Percentiles rank a stretch among this genome's conserved stretches.
These are phyloP conservation scores for Lentinula sp. DNA, from an alignment of 768 basidiomycete species.

Conservation along the genomic window DNA sequence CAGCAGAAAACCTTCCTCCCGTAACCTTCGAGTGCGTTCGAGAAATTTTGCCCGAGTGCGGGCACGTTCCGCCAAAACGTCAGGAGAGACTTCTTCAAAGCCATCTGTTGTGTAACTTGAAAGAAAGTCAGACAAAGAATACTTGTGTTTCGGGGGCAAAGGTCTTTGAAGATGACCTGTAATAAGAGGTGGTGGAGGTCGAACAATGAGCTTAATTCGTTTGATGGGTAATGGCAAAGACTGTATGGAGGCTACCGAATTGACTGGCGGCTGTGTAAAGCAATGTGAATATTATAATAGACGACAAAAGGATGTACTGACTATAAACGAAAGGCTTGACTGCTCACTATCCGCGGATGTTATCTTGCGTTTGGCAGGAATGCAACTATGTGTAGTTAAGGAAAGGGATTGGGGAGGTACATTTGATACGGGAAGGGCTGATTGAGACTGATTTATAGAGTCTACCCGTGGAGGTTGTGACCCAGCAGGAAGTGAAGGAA, in stretches of 20 bases:
- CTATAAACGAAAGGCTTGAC: background rate
- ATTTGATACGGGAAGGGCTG: background rate
- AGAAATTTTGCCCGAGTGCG: conserved; percentile 36
- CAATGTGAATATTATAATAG: background rate
- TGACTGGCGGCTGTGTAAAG: background rate
- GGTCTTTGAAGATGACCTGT: conserved; percentile 70
- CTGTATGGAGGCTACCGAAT: background rate
- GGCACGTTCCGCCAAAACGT: conserved; percentile 29
- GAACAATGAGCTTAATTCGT: conserved; percentile 64
- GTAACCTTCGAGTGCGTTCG: conserved; percentile 37
- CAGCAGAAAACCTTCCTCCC: conserved; percentile 39
- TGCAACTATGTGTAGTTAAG: background rate
- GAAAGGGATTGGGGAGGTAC: background rate
- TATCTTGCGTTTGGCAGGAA: background rate
- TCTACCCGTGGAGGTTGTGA: background rate
- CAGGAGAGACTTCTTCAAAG: conserved; percentile 39
- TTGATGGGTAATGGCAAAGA: conserved; percentile 38
- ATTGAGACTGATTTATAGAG: background rate
- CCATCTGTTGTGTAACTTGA: conserved; percentile 55
- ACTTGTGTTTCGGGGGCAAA: conserved; percentile 39
- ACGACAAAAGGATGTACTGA: background rate
- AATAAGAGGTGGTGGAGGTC: conserved; percentile 50
- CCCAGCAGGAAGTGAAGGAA: background rate
- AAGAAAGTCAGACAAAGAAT: conserved; percentile 52
- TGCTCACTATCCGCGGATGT: background rate